A percentile compares a stretch with the other conserved stretches of the same genome.
Evolutionary conservation across 345 rosid species (phyloP).

Genomic region (Boechera retrofracta): DNA sequence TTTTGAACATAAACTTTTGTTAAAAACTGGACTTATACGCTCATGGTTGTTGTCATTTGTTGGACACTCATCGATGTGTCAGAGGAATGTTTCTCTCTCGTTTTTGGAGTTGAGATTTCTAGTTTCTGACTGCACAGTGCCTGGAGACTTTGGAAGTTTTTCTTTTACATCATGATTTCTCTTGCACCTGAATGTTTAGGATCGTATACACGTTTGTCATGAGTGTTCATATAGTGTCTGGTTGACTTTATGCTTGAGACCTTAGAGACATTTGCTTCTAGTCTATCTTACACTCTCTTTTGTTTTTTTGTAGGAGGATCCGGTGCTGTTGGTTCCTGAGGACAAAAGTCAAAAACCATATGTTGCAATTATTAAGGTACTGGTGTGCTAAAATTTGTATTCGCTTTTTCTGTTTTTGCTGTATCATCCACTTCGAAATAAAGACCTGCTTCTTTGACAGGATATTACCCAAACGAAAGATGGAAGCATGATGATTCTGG

Average conservation of each 20-base stretch:
- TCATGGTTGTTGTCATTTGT: conserved; percentile 13
- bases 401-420: background rate
- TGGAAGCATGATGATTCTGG: conserved; percentile 78
- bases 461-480: conserved; percentile 71
- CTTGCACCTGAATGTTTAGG: conserved; percentile 18
- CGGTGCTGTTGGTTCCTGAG: conserved; percentile 90
- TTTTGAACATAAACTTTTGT: background rate
- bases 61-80: background rate
- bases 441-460: conserved; percentile 47
- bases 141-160: background rate
- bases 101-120: background rate
- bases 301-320: conserved; percentile 78
- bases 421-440: conserved; percentile 19
- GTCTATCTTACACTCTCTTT: conserved; percentile 1
- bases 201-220: background rate
- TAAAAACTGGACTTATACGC: background rate
- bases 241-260: conserved; percentile 10
- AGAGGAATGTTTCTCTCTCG: background rate
- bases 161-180: background rate
- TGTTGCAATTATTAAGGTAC: conserved; percentile 97
- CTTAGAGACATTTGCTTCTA: conserved; percentile 23
- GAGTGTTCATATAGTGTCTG: conserved; percentile 13
- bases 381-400: background rate
- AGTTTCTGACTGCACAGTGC: background rate
- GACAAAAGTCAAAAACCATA: conserved; percentile 84